Conservation (phyloP, 352 stramenopile genomes). For the Phytopythium helicoides region DNA sequence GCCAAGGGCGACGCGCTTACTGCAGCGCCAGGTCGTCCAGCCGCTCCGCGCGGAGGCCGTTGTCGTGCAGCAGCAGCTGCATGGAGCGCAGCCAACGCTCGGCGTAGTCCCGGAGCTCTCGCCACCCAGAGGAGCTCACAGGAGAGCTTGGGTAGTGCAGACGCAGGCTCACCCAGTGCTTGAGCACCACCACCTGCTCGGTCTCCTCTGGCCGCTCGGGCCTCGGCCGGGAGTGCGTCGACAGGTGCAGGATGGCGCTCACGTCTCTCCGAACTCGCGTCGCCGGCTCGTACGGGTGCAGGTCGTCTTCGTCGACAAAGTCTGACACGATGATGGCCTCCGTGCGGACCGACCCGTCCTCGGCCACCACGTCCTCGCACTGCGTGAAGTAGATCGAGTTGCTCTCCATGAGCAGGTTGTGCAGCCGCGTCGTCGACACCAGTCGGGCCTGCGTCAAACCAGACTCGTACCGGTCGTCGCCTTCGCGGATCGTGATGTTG, state of each 20-base stretch:
- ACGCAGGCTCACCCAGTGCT: constrained; percentile 25
- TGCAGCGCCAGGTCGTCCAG: background rate
- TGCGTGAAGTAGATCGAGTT: constrained; percentile 37
- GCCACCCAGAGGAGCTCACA: constrained; percentile 22
- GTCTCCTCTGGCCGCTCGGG: background rate
- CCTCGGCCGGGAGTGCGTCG: constrained; percentile 12
- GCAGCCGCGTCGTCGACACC: constrained; percentile 22
- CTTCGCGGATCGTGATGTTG: constrained; percentile 44
- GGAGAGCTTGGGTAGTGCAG: constrained; percentile 30
- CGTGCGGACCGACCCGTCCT: background rate
- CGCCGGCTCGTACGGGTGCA: constrained; percentile 39
- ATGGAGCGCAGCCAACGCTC: constrained; percentile 27
- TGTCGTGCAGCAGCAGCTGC: constrained; percentile 10
- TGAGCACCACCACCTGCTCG: constrained; percentile 18
- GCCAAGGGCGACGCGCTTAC: background rate
- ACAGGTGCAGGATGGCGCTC: constrained; percentile 24
- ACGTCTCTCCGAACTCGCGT: constrained; percentile 42
- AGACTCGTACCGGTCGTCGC: constrained; percentile 30
- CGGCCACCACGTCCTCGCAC: constrained; percentile 19
- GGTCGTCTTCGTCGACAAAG: constrained; percentile 43
- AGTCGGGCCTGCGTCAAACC: constrained; percentile 39
- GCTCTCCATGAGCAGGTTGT: constrained; percentile 35
- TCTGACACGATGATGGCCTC: constrained; percentile 41
- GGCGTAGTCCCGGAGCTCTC: constrained; percentile 26
- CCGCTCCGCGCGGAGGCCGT: background rate